Evolutionary conservation across 805 yeast species (phyloP), one percentile per base, ranked within the genome.

Genomic region (Ogataea corticis): DNA sequence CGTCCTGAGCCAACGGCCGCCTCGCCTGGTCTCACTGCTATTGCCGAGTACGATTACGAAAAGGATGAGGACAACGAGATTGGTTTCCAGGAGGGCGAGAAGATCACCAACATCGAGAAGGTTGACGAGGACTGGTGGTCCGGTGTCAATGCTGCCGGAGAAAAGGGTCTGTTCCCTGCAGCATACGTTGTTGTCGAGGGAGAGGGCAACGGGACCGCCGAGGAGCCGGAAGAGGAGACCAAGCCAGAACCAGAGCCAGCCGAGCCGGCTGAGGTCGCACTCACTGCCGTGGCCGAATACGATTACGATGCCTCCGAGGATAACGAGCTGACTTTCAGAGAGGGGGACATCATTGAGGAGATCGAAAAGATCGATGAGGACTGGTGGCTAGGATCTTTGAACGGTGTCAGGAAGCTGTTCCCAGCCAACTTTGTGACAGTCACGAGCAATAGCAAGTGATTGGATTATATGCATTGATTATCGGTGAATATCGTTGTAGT

Each of bases 381-480:
- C 63, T 94, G 99, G 99, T 94, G 98, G 98, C 74, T 85, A 44
- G 99, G 99, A 41, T 82, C 79, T 50, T 75, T 83, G 56, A 69
- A 81, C 27, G 97, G 96, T 36, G 85, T 81, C 55, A 76, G 78
- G 54, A 94, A 94, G 46, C 72, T 92, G 45, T 91, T 92, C 82
- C 99, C 99, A 42, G 82, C 96, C 33, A 90, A 88, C 68, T 89
- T 87, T 62, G 98, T 94, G 40, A 63, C 63, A 38, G 44, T 63
- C 32, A 44, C 52, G 30, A n/a, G n/a, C n/a, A n/a, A n/a, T n/a
- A n/a, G n/a, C n/a, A n/a, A n/a, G n/a, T n/a, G n/a, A n/a, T n/a
- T n/a, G n/a, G n/a, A n/a, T n/a, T n/a, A n/a, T n/a, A 18, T 33
- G 37, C 19, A 13, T 18, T 33, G 18, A 18, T 25, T 33, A 33